Evolutionary conservation across 148 eudicot species (phyloP).

Genomic region (Camellia japonica): DNA sequence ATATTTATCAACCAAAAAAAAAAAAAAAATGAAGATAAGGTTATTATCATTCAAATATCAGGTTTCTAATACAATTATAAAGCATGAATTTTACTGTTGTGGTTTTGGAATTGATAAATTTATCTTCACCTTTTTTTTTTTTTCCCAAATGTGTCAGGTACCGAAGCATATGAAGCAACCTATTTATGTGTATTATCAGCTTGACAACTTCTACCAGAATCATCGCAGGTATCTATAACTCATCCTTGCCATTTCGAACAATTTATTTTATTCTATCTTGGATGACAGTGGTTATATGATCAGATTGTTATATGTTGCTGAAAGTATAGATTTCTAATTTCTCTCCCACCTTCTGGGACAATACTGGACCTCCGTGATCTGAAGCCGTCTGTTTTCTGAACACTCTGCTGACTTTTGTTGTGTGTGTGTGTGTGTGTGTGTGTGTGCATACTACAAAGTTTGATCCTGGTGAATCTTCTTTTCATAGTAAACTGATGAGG

Average conservation of each 20-base stretch:
- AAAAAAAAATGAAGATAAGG: too few species aligned
- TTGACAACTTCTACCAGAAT: slow-evolving; percentile 96
- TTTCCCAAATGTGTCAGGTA: slow-evolving; percentile 41
- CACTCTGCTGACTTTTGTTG: neutral
- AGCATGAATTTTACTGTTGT: neutral
- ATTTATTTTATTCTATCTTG: neutral
- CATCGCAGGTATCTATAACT: slow-evolving; percentile 71
- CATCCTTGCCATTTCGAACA: neutral
- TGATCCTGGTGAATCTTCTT: neutral
- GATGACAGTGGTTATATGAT: neutral
- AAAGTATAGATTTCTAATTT: neutral
- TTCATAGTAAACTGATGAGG: neutral
- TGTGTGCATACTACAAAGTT: neutral
- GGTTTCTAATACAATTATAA: neutral
- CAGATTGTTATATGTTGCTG: neutral
- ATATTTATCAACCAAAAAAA: too few species aligned
- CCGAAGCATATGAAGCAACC: slow-evolving; percentile 80
- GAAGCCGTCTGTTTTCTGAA: neutral
- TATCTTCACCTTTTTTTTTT: neutral
- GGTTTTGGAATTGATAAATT: neutral
- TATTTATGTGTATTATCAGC: slow-evolving; percentile 91
- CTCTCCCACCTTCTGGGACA: neutral
- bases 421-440: too few species aligned
- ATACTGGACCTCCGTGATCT: neutral
- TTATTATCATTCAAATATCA: neutral